These are phyloP conservation scores for Chaetomium sp. DNA, from an alignment of 2,329 filamentous ascomycete species.

Conservation along the genomic window DNA sequence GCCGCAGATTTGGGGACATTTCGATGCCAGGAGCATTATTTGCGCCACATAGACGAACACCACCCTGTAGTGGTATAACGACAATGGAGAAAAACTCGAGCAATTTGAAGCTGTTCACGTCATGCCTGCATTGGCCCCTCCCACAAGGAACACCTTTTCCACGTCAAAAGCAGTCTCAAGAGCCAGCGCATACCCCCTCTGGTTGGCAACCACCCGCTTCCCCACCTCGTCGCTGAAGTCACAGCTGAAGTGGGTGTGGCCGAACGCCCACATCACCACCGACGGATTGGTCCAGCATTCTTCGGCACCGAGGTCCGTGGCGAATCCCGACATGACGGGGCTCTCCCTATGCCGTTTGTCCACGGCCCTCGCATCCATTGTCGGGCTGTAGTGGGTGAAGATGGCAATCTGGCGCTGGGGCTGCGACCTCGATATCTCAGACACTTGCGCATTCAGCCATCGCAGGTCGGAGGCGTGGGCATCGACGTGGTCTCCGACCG, in stretches of 20 bases:
- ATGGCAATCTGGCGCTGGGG: constrained; percentile 13
- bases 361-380: constrained; percentile 11
- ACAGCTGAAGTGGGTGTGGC: constrained; percentile 42
- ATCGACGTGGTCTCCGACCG: constrained; percentile 17
- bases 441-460: constrained; percentile 24
- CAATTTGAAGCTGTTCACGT: too few species aligned
- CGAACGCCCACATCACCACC: constrained; percentile 41
- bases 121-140: neutral
- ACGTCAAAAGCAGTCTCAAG: neutral
- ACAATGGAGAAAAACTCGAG: too few species aligned
- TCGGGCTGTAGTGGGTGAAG: constrained; percentile 24
- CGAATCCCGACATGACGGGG: constrained; percentile 28
- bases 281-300: constrained; percentile 29
- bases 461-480: constrained; percentile 21
- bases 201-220: constrained; percentile 15
- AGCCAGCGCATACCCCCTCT: constrained; percentile 14
- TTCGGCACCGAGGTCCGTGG: constrained; percentile 32
- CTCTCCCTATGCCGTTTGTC: constrained; percentile 18
- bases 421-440: neutral
- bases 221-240: constrained; percentile 25
- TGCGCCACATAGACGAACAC: too few species aligned
- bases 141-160: neutral
- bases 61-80: too few species aligned
- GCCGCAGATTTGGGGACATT: neutral
- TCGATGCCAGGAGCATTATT: neutral